Conservation (phyloP, 225 moss, liverwort and hornwort species). For the Anthoceros angustus region DNA sequence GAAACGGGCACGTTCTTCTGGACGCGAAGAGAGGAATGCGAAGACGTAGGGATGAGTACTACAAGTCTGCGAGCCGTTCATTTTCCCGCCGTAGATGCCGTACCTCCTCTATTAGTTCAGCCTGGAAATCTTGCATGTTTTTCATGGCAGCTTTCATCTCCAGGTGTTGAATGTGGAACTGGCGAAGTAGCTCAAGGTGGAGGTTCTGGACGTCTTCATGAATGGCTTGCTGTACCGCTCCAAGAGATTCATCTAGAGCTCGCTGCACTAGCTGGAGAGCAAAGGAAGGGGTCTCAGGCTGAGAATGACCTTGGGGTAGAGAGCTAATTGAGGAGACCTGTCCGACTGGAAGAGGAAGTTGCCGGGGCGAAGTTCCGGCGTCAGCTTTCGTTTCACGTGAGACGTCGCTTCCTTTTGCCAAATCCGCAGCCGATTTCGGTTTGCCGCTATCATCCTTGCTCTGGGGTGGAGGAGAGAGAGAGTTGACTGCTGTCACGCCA, state of each 20-base stretch:
- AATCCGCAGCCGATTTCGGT: background rate
- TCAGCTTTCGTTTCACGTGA: background rate
- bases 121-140: constrained; percentile 56
- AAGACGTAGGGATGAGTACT: constrained; percentile 12
- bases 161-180: constrained; percentile 99
- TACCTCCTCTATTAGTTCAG: constrained; percentile 76
- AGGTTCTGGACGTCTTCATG: constrained; percentile 96
- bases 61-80: constrained; percentile 80
- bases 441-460: background rate
- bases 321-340: constrained; percentile 42
- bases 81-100: constrained; percentile 81
- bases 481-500: background rate
- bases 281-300: constrained; percentile 71
- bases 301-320: constrained; percentile 49
- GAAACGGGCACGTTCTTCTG: no score
- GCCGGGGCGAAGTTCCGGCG: background rate
- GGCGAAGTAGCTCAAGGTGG: constrained; percentile 89
- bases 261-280: constrained; percentile 87
- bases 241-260: constrained; percentile 86
- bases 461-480: background rate
- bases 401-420: background rate
- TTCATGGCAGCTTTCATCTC: constrained; percentile 91
- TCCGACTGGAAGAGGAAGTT: constrained; percentile 16
- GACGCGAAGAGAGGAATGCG: no score
- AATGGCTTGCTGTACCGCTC: constrained; percentile 83